phyloP scores from a whole-genome alignment of 2,329 filamentous ascomycete genomes.

The Fusarium foetens region DNA sequence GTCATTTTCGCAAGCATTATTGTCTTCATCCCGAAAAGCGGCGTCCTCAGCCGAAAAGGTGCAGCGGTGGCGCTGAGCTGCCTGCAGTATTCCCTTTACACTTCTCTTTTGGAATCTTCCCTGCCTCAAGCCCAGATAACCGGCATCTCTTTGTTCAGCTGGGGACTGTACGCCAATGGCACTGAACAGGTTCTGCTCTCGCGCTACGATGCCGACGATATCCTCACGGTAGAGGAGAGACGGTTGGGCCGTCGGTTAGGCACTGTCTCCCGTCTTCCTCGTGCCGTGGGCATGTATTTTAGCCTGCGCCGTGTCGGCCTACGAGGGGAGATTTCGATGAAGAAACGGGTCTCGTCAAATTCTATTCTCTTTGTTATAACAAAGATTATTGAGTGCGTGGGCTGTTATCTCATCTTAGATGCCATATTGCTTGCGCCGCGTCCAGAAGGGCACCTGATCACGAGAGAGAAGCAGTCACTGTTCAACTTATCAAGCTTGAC shows the following conservation, averaged over 20 bases:
- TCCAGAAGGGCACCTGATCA: background rate
- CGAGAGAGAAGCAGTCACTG: background rate
- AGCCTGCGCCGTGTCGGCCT: background rate
- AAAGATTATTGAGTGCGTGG: background rate
- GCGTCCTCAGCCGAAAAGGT: background rate
- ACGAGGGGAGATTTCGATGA: background rate
- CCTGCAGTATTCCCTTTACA: background rate
- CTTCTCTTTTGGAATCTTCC: background rate
- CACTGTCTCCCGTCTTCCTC: background rate
- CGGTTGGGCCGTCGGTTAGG: rapidly evolving
- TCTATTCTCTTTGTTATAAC: background rate
- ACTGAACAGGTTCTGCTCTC: background rate
- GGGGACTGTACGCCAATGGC: background rate
- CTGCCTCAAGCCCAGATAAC: background rate
- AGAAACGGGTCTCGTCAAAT: rapidly evolving
- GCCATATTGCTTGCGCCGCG: background rate
- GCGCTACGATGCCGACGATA: background rate
- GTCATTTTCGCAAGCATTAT: background rate
- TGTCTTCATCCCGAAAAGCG: background rate
- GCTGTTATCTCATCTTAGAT: background rate
- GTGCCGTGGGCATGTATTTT: background rate
- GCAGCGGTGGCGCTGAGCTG: background rate
- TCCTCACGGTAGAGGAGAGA: rapidly evolving
- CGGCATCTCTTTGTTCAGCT: background rate
- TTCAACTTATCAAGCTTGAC: rapidly evolving